Conservation (phyloP, 768 basidiomycete species). For the Pleurotus ostreatus region DNA sequence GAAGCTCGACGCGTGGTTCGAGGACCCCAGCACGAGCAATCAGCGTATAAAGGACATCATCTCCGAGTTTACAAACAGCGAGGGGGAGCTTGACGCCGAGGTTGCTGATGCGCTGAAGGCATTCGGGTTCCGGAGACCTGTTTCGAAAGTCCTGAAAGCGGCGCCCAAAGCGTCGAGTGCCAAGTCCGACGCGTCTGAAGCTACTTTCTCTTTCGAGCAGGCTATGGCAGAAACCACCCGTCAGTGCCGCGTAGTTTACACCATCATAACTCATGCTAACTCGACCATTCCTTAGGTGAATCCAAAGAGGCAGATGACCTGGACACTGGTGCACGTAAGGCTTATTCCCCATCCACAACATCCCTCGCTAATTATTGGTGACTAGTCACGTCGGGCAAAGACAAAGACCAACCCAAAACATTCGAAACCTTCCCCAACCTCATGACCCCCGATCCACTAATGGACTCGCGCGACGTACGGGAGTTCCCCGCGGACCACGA, state of each 20-base stretch:
- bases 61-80: conserved; percentile 2
- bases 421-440: conserved; percentile 48
- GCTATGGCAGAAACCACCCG: conserved; percentile 6
- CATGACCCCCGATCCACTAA: conserved; percentile 54
- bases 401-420: conserved; percentile 7
- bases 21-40: neutral
- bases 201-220: conserved; percentile 2
- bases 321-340: conserved; percentile 4
- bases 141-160: neutral
- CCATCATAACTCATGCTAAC: neutral
- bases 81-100: neutral
- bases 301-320: conserved; percentile 2
- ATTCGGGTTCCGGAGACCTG: conserved; percentile 3
- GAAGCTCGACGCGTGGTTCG: neutral
- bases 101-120: conserved; percentile 3
- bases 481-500: conserved; percentile 50
- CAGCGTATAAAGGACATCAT: neutral
- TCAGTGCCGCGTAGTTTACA: neutral
- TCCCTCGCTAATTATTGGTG: neutral
- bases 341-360: neutral
- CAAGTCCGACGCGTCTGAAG: neutral
- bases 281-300: neutral
- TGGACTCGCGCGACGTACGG: conserved; percentile 55
- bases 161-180: neutral
- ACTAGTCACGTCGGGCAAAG: conserved; percentile 6